These are phyloP conservation scores for Podosphaera aphanis DNA, from an alignment of 2,329 filamentous ascomycete species.

Conservation along the genomic window DNA sequence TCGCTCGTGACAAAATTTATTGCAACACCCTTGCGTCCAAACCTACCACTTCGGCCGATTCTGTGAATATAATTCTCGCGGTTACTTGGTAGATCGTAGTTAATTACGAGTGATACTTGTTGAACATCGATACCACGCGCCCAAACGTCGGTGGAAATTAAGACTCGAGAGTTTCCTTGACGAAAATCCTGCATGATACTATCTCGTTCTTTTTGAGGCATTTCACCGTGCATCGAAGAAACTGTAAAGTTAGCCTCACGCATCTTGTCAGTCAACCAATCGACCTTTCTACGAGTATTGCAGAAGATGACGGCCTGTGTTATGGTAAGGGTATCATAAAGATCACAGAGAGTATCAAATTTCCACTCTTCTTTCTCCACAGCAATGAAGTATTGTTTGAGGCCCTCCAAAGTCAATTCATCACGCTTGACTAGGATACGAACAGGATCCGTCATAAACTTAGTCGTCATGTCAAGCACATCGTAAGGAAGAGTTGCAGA, in stretches of 20 bases:
- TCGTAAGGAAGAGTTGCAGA: conserved; percentile 94
- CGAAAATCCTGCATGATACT: conserved; percentile 99
- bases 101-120: conserved; percentile 94
- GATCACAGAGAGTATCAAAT: conserved; percentile 92
- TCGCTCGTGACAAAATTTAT: conserved; percentile 99
- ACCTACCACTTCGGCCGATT: conserved; percentile 84
- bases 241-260: conserved; percentile 97
- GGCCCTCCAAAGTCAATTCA: conserved; percentile 84
- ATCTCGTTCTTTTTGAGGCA: conserved; percentile 95
- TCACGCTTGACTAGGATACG: conserved; percentile 96
- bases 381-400: conserved; percentile 98
- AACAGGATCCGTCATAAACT: conserved; percentile 98
- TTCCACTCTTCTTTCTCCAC: conserved; percentile 99
- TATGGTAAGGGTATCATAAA: conserved; percentile 96
- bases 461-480: conserved; percentile 95
- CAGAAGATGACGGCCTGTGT: conserved; percentile 99
- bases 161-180: conserved; percentile 81
- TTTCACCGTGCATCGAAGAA: conserved; percentile 95
- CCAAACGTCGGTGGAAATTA: conserved; percentile 96
- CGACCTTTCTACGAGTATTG: conserved; percentile 96
- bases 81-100: conserved; percentile 94
- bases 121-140: conserved; percentile 97
- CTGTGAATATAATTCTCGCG: conserved; percentile 99
- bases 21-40: conserved; percentile 92
- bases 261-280: conserved; percentile 99